phyloP scores from a whole-genome alignment of 202 grass and related monocot species.

The Alloteropsis angusta region DNA sequence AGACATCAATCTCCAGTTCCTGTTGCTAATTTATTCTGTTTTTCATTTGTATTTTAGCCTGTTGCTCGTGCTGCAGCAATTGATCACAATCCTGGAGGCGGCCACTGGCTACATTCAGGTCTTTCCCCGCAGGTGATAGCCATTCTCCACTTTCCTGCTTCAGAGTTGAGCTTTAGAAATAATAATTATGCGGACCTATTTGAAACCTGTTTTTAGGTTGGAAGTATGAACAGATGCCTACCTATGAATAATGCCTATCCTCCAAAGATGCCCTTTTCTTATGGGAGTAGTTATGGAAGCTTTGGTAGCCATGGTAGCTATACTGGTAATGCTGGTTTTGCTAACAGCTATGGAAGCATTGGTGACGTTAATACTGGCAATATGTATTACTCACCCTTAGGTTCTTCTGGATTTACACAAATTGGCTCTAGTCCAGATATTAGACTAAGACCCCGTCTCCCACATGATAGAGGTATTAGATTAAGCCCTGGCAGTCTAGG shows the following conservation, averaged over 20 bases:
- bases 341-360: slow-evolving; percentile 84
- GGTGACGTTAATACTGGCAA: slow-evolving; percentile 53
- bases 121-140: slow-evolving; percentile 84
- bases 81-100: slow-evolving; percentile 88
- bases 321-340: slow-evolving; percentile 59
- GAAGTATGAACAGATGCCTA: slow-evolving; percentile 47
- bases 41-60: slow-evolving; percentile 54
- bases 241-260: slow-evolving; percentile 57
- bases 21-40: slow-evolving; percentile 2
- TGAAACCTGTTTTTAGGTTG: slow-evolving; percentile 41
- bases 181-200: background rate
- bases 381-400: slow-evolving; percentile 64
- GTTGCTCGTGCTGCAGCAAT: slow-evolving; percentile 68
- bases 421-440: slow-evolving; percentile 70
- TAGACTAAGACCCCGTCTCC: slow-evolving; percentile 52
- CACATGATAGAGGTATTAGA: slow-evolving; percentile 76
- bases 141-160: background rate
- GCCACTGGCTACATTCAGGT: slow-evolving; percentile 87
- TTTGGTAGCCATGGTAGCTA: slow-evolving; percentile 81
- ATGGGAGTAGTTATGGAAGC: slow-evolving; percentile 89
- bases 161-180: slow-evolving; percentile 23
- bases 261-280: slow-evolving; percentile 64
- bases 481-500: slow-evolving; percentile 67
- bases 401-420: slow-evolving; percentile 72
- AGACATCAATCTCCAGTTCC: background rate